Evolutionary conservation across 2,329 filamentous ascomycete species (phyloP), one percentile per base, ranked within the genome.

Genomic region (Colletotrichum endophyticum): DNA sequence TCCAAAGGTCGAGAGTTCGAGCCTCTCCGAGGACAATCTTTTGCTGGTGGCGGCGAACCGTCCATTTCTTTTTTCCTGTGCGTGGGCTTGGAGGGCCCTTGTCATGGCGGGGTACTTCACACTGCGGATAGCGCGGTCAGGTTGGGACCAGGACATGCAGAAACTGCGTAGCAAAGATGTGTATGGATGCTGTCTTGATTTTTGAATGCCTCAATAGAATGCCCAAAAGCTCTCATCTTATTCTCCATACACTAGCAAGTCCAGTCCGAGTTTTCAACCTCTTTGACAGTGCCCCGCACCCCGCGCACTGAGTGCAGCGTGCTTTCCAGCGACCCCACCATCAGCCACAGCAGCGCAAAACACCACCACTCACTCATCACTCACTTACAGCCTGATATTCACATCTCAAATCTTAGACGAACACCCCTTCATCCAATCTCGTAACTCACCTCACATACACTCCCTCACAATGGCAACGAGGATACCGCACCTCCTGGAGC

Each of bases 401-500:
- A 62, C 59, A 30, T 34, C 9, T 13, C 30, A 62, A 62, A n/a
- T 3, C 59, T n/a, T 8, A 2, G 12, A n/a, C 59, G 59, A 19
- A 32, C 6, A 9, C 6, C 28, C 3, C 5, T 8, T 3, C 59
- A 32, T 11, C 19, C 0, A 12, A 3, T 3, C 19, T n/a, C 3
- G 5, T 2, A n/a, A 61, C 8, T 16, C 9, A 34, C 2, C 59
- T 2, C 59, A 6, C 28, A 9, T 2, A n/a, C 9, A 11, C 5
- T n/a, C 8, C 2, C 25, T 22, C 16, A 15, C 72, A 3, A 89
- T 88, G 86, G 84, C 89, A 22, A 87, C 88, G 8, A 88, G 90
- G 77, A 89, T 92, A 75, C 94, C 94, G 4, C 88, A 91, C 72
- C 89, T 94, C 4, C 87, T 95, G 16, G 90, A 94, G 80, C 89